phyloP scores from a whole-genome alignment of 306 rosid genomes.

The Sindora glabra region DNA sequence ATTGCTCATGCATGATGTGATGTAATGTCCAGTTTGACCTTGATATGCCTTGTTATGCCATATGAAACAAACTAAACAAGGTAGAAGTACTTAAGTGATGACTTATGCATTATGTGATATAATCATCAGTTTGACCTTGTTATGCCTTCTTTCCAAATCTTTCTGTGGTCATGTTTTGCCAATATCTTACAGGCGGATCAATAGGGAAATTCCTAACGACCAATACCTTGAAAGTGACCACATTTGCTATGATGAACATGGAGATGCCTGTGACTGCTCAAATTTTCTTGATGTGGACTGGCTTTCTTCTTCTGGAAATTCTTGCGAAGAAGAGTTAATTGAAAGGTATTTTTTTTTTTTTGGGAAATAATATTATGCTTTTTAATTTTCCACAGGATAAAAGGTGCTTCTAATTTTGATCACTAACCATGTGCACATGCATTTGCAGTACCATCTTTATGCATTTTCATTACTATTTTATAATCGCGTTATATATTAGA shows the following conservation, averaged over 20 bases:
- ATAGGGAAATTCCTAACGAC: slow-evolving; percentile 40
- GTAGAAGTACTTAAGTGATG: too few relatives aligned
- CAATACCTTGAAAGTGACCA: slow-evolving; percentile 36
- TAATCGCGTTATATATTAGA: too few relatives aligned
- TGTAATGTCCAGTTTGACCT: background rate
- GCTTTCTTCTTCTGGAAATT: slow-evolving; percentile 86
- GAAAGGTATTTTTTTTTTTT: slow-evolving; percentile 64
- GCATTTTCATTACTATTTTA: too few relatives aligned
- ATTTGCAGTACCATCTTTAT: too few relatives aligned
- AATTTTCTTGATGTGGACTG: slow-evolving; percentile 65
- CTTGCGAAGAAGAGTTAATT: slow-evolving; percentile 76
- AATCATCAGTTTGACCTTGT: too few relatives aligned
- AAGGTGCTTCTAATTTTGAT: background rate
- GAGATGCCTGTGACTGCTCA: slow-evolving; percentile 64
- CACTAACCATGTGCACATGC: background rate
- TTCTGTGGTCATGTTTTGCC: too few relatives aligned
- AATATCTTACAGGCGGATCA: slow-evolving; percentile 37
- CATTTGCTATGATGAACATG: slow-evolving; percentile 57
- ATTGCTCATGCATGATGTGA: background rate
- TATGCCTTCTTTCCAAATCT: too few relatives aligned
- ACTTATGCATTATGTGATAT: too few relatives aligned
- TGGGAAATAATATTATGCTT: background rate
- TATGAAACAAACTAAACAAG: too few relatives aligned
- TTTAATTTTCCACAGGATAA: background rate
- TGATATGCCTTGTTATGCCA: too few relatives aligned